Percentiles rank a stretch among this genome's conserved stretches.
Conservation (phyloP, 2,329 filamentous ascomycete genomes). For the Aspergillus hiratsukae region DNA sequence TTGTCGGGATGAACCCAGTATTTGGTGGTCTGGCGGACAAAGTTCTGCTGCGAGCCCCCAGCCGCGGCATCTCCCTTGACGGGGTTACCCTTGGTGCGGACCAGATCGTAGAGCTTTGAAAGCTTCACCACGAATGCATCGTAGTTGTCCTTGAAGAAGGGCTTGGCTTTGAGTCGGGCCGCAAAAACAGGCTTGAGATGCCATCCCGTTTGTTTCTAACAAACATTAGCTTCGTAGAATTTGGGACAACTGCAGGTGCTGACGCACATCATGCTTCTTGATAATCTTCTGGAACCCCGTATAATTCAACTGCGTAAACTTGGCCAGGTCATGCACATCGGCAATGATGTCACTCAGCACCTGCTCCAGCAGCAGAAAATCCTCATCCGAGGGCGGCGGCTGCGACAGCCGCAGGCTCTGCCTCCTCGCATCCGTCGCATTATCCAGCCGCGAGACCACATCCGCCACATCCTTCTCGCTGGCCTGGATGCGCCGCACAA, state of each 20-base stretch:
- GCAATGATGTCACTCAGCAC: conserved; percentile 97
- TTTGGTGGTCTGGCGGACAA: conserved; percentile 95
- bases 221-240: conserved; percentile 4
- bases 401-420: conserved; percentile 22
- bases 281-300: conserved; percentile 99
- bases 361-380: conserved; percentile 90
- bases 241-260: background rate
- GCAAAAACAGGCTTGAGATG: conserved; percentile 94
- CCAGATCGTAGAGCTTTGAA: conserved; percentile 90
- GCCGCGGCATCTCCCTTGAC: conserved; percentile 88
- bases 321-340: conserved; percentile 94
- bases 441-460: conserved; percentile 70
- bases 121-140: conserved; percentile 92
- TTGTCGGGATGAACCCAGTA: conserved; percentile 99
- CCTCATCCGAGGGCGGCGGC: conserved; percentile 68
- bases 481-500: conserved; percentile 80
- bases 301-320: conserved; percentile 98
- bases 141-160: conserved; percentile 99
- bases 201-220: conserved; percentile 88
- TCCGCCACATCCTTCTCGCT: conserved; percentile 87
- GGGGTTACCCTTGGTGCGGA: conserved; percentile 87
- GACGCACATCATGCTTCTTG: conserved; percentile 92
- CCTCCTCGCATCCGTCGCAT: conserved; percentile 43
- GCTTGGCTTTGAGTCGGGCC: conserved; percentile 86
- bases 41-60: conserved; percentile 88